Conservation (phyloP, 2,329 filamentous ascomycete genomes). For the Hymenoscyphus fructigenus region DNA sequence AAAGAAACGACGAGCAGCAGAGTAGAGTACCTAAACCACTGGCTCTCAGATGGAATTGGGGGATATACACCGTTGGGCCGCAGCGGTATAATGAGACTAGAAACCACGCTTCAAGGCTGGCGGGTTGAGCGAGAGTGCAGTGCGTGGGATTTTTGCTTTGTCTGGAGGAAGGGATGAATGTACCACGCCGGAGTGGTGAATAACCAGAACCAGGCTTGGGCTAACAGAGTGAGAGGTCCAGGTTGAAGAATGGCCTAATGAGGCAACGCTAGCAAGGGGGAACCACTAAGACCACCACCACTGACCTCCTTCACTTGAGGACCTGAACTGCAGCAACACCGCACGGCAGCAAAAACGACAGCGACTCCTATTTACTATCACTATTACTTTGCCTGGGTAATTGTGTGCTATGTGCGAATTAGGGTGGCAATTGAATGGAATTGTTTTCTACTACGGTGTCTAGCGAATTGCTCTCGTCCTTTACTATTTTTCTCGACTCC, state of each 20-base stretch:
- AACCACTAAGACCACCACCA: background rate
- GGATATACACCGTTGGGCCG: background rate
- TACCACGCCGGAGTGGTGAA: constrained; percentile 13
- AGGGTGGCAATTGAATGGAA: too few relatives aligned
- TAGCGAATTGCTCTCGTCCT: background rate
- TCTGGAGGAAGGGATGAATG: constrained; percentile 7
- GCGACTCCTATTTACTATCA: background rate
- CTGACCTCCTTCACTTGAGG: background rate
- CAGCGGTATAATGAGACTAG: background rate
- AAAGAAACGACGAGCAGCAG: constrained; percentile 10
- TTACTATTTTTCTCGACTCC: background rate
- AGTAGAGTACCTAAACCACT: constrained; percentile 4
- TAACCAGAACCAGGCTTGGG: background rate
- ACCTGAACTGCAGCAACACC: background rate
- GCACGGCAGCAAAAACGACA: background rate
- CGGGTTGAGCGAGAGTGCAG: background rate
- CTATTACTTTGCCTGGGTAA: too few relatives aligned
- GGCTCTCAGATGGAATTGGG: background rate
- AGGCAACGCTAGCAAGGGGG: constrained; percentile 15
- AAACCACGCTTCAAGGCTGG: background rate
- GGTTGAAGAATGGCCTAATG: constrained; percentile 14
- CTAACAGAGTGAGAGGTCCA: constrained; percentile 7
- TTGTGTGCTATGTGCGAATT: too few relatives aligned
- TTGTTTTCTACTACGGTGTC: background rate
- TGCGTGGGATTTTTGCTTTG: constrained; percentile 6